phyloP scores from a whole-genome alignment of 768 basidiomycete genomes.

The Calvatia gigantea region DNA sequence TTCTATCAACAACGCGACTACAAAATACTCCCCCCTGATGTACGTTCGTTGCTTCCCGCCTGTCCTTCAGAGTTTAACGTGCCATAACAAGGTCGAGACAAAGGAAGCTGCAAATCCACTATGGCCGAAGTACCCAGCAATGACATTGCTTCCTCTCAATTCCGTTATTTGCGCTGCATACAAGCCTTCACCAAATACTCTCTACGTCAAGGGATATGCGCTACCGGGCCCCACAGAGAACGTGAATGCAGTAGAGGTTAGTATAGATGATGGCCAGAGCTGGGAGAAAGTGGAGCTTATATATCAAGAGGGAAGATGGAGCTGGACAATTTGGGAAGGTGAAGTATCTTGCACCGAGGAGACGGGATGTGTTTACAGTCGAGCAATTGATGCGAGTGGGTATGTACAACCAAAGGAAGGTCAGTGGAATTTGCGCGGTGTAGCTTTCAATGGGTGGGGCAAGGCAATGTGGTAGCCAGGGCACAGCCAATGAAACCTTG shows the following conservation, averaged over 20 bases:
- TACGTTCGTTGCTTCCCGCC: constrained; percentile 19
- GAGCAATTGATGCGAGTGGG: constrained; percentile 50
- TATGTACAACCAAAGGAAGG: constrained; percentile 45
- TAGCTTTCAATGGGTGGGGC: constrained; percentile 55
- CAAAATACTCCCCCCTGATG: constrained; percentile 54
- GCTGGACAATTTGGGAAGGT: constrained; percentile 71
- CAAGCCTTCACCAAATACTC: constrained; percentile 25
- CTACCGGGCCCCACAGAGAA: constrained; percentile 42
- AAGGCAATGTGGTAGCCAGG: constrained; percentile 36
- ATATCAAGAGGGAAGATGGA: constrained; percentile 65
- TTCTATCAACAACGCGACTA: constrained; percentile 75
- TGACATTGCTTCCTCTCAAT: constrained; percentile 59
- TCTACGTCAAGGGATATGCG: constrained; percentile 56
- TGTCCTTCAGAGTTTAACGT: constrained; percentile 5
- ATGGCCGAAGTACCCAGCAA: constrained; percentile 56
- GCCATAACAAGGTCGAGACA: constrained; percentile 34
- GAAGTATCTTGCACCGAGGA: constrained; percentile 32
- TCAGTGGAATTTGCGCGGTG: constrained; percentile 66
- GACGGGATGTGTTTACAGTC: constrained; percentile 39
- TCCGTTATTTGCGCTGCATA: constrained; percentile 51
- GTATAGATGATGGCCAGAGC: constrained; percentile 45
- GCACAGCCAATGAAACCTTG: too few relatives aligned
- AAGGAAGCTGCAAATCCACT: constrained; percentile 39
- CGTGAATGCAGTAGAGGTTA: constrained; percentile 47
- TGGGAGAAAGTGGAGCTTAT: constrained; percentile 51